Evolutionary conservation across 805 yeast species (phyloP), one percentile per base, ranked within the genome.

Genomic region (Kuraishia hungarica): DNA sequence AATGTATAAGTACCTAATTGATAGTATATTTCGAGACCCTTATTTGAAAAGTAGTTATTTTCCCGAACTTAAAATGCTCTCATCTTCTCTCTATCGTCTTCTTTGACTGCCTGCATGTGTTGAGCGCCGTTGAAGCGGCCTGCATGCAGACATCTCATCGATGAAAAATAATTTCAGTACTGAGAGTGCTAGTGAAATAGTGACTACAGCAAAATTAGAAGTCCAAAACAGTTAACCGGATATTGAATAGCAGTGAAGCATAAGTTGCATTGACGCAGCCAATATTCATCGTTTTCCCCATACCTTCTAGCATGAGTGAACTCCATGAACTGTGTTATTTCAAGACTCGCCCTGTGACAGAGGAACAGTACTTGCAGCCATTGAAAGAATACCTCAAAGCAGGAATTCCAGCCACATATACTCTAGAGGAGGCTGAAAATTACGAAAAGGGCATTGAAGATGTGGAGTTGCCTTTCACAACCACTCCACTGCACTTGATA

Each of bases 401-500:
- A 24, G 96, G 96, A 1, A 82, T 89, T 15, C 96, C 96, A 6
- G 80, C 96, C 0, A 89, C 96, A 0, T 87, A 89, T 58, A 89
- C 96, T 0, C 66, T 85, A 11, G 94, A 88, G 67, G 96, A 89
- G 64, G 88, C 84, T 7, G 77, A 80, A 51, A 82, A 82, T 53
- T 84, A 70, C 61, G 80, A 77, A 52, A 68, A 78, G 58, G 79
- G 67, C 23, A 59, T 54, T 35, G 76, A 73, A 22, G 59, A 58
- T 46, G 73, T 67, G 21, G 74, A 70, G 17, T 59, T 68, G 10
- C 62, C 55, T 4, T 69, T 79, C 0, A 87, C 87, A 19, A 89
- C 96, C 2, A 89, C 96, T 0, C 96, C 96, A 15, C 71, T 89
- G 59, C 97, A 90, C 67, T 64, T 84, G 50, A 76, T 89, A 7